Base-by-base conservation (phyloP, 2,329 filamentous ascomycete genomes). In the Uncinocarpus reesii region DNA sequence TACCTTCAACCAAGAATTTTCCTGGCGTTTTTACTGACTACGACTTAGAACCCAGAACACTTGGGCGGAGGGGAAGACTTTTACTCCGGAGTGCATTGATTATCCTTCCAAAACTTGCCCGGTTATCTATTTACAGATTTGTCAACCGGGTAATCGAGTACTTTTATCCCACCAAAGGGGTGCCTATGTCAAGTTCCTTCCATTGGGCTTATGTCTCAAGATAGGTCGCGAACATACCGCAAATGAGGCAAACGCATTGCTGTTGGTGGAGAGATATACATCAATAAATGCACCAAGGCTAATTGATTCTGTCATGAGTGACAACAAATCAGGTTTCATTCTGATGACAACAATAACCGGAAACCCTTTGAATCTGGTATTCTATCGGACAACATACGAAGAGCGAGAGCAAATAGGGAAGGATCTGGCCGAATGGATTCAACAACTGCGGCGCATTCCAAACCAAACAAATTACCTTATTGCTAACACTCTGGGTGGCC, bases 201-300 rank as follows among this genome's bases (percentile, higher is more conserved):
- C 46, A 23, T 35, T 48, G 2, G 36, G 36, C 28, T 37, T 48
- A 7, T 32, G 23, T 23, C 26, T 48, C 15, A 36, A 10, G n/a
- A 10, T 18, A 6, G 4, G 10, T 4, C 4, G 4, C 10, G n/a
- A 36, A 5, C 6, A 18, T 15, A 20, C 34, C 10, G 15, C 7
- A 18, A 48, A 48, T 35, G 46, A 48, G 28, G 46, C 46, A n/a
- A 48, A 48, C 18, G 46, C 46, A 11, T 31, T 48, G 15, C 34
- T 8, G 1, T 11, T 48, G 2, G 45, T 48, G n/a, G 45, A 48
- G 29, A 48, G 32, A 23, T 26, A 48, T 29, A 48, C 45, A 13
- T 28, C 4, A 4, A 31, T 42, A 7, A 23, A 28, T 7, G 35
- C 35, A 4, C 46, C 46, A 34, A 13, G 36, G 23, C 18, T 48